Evolutionary conservation across 768 basidiomycete species (phyloP).

Genomic region (Mycena epipterygia): DNA sequence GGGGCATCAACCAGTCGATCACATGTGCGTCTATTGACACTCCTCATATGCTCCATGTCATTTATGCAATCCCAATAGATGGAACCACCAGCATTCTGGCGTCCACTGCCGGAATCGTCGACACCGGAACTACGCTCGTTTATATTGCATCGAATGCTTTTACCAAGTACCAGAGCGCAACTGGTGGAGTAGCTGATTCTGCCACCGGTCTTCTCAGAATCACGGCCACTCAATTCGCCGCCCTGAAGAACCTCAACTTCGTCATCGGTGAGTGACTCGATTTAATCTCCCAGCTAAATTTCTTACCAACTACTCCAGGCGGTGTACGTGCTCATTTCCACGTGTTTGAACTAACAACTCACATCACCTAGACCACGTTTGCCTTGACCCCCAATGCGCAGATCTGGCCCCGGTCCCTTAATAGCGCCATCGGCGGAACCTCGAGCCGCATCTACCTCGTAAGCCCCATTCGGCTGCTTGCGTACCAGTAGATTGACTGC

Average conservation of each 20-base stretch:
- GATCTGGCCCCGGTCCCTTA: conserved; percentile 54
- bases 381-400: conserved; percentile 57
- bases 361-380: too few relatives aligned
- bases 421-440: conserved; percentile 58
- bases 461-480: conserved; percentile 32
- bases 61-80: conserved; percentile 35
- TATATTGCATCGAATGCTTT: conserved; percentile 45
- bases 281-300: background rate
- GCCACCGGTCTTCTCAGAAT: conserved; percentile 65
- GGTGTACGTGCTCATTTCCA: too few relatives aligned
- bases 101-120: conserved; percentile 63
- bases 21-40: conserved; percentile 42
- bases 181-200: conserved; percentile 57
- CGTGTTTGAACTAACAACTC: too few relatives aligned
- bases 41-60: too few relatives aligned
- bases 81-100: conserved; percentile 61
- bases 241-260: conserved; percentile 71
- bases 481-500: background rate
- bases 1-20: conserved; percentile 73
- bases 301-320: conserved; percentile 14
- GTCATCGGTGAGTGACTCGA: conserved; percentile 45
- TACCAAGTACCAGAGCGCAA: conserved; percentile 56
- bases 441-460: conserved; percentile 53
- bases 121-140: conserved; percentile 56
- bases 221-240: conserved; percentile 63